Evolutionary conservation across 805 yeast species (phyloP).

Genomic region (Candida taoyuanica): DNA sequence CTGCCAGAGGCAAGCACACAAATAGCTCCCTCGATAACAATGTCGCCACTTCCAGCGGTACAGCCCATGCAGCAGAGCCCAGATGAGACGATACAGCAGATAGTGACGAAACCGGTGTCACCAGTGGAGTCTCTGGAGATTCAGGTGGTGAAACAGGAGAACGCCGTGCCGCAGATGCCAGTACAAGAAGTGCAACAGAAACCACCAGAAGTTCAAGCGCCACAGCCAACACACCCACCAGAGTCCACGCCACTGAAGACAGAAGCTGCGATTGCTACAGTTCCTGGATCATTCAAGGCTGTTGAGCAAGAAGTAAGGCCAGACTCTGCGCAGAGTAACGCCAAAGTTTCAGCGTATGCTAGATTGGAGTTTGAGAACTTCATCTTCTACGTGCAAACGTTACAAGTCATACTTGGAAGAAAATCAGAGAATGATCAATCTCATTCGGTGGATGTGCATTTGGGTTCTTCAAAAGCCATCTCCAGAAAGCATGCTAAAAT

Average conservation of each 20-base stretch:
- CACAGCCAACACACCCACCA: neutral
- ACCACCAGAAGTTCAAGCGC: neutral
- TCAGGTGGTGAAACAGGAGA: constrained; percentile 4
- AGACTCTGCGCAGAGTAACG: constrained; percentile 10
- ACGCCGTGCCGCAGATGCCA: neutral
- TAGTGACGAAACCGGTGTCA: constrained; percentile 2
- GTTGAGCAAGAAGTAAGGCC: constrained; percentile 8
- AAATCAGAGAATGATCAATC: constrained; percentile 66
- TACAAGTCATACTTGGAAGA: constrained; percentile 92
- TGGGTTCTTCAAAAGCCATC: constrained; percentile 89
- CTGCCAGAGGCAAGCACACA: neutral
- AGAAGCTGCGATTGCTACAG: constrained; percentile 16
- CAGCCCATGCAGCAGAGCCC: constrained; percentile 3
- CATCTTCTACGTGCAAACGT: constrained; percentile 93
- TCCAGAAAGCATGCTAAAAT: constrained; percentile 94
- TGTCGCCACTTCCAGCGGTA: neutral
- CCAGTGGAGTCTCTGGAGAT: constrained; percentile 5
- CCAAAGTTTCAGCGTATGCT: constrained; percentile 50
- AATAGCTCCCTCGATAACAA: neutral
- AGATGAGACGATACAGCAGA: constrained; percentile 19
- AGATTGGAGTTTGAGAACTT: constrained; percentile 86
- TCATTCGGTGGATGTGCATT: constrained; percentile 84
- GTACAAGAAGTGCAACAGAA: neutral
- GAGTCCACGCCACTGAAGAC: constrained; percentile 2
- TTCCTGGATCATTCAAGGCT: constrained; percentile 13